Conservation (phyloP, 495 filamentous ascomycete species). For the Xylaria palmicola region DNA sequence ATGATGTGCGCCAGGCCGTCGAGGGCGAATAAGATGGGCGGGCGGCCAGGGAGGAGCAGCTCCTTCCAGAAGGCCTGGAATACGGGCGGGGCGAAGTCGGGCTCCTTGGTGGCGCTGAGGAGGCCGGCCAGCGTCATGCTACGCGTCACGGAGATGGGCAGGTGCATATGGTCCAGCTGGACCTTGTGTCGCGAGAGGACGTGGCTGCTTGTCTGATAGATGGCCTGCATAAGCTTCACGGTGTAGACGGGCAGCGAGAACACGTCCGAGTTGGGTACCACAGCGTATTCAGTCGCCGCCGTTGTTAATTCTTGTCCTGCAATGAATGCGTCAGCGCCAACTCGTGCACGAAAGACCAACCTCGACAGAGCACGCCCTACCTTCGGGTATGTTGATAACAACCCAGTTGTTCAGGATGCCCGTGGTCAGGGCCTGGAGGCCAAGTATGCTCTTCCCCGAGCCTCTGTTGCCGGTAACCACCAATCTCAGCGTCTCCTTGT, state of each 20-base stretch:
- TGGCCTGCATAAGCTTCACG: constrained; percentile 66
- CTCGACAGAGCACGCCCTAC: constrained; percentile 45
- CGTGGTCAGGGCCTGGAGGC: constrained; percentile 82
- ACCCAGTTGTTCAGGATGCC: constrained; percentile 83
- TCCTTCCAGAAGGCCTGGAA: constrained; percentile 83
- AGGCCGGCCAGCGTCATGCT: constrained; percentile 67
- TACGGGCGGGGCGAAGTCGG: constrained; percentile 72
- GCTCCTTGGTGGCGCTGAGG: constrained; percentile 68
- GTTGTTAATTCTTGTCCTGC: constrained; percentile 78
- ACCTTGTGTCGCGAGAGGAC: constrained; percentile 60
- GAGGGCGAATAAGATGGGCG: constrained; percentile 74
- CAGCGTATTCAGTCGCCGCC: constrained; percentile 74
- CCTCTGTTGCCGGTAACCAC: constrained; percentile 72
- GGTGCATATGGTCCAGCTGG: constrained; percentile 59
- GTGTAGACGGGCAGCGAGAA: constrained; percentile 79
- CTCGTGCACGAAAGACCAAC: not conserved
- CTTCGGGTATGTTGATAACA: constrained; percentile 88
- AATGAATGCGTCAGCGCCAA: constrained; percentile 16
- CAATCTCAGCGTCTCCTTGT: constrained; percentile 59
- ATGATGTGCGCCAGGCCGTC: constrained; percentile 82
- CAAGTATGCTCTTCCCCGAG: constrained; percentile 79
- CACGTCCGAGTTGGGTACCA: constrained; percentile 56
- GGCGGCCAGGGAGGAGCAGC: constrained; percentile 62
- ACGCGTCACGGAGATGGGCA: constrained; percentile 53
- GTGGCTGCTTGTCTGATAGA: constrained; percentile 67